Evolutionary conservation across 2,329 filamentous ascomycete species (phyloP).

Genomic region (Pyricularia grisea): DNA sequence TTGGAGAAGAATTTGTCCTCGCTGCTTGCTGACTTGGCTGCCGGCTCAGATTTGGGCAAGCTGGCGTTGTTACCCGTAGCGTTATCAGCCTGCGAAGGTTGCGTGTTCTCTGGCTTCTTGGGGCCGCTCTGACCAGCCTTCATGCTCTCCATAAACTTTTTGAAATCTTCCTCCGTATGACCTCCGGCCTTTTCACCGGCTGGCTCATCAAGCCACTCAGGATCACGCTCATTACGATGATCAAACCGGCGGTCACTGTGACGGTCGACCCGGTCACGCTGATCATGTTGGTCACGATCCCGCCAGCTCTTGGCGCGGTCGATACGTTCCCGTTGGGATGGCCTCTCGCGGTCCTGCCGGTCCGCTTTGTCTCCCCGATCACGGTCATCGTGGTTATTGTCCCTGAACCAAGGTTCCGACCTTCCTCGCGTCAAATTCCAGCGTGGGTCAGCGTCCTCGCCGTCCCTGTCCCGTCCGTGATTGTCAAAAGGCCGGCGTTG

Average conservation of each 20-base stretch:
- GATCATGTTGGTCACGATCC: conserved; percentile 33
- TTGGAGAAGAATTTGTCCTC: conserved; percentile 67
- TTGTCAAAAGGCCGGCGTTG: conserved; percentile 17
- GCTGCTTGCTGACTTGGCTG: conserved; percentile 54
- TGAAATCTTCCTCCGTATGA: conserved; percentile 83
- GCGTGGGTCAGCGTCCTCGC: conserved; percentile 44
- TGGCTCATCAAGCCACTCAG: conserved; percentile 81
- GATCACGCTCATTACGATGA: conserved; percentile 63
- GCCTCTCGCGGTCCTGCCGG: conserved; percentile 30
- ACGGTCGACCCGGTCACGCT: conserved; percentile 35
- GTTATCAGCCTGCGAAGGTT: conserved; percentile 20
- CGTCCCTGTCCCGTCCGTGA: conserved; percentile 33
- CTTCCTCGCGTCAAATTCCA: conserved; percentile 58
- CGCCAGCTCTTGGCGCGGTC: conserved; percentile 54
- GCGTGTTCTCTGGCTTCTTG: conserved; percentile 25
- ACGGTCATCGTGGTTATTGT: conserved; percentile 3
- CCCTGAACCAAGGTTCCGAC: conserved; percentile 61
- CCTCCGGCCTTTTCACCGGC: conserved; percentile 58
- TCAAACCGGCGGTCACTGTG: conserved; percentile 47
- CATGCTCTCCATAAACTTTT: conserved; percentile 91
- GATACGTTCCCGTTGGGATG: conserved; percentile 40
- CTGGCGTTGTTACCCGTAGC: conserved; percentile 34
- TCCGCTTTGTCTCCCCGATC: conserved; percentile 2
- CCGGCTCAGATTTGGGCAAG: conserved; percentile 42
- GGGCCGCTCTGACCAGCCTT: conserved; percentile 49